These are phyloP conservation scores for Rhipidocladum racemiflorum DNA, from an alignment of 176 grass and related monocot species.

Conservation along the genomic window DNA sequence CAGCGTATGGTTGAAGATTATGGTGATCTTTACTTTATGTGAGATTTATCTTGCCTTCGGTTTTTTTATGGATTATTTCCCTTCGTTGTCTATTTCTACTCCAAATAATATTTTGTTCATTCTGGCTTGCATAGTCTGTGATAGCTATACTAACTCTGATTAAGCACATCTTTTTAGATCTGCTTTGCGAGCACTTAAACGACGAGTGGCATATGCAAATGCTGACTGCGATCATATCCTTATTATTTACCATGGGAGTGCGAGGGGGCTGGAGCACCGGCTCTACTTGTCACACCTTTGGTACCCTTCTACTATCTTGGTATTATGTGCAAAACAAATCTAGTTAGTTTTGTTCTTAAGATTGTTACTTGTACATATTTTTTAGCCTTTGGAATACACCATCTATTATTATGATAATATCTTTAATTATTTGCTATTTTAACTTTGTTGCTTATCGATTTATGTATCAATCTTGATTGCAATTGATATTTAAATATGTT, in stretches of 20 bases:
- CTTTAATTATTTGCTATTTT: too few species aligned
- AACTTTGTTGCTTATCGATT: too few species aligned
- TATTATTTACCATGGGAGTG: too few species aligned
- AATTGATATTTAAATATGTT: too few species aligned
- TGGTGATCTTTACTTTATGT: slow-evolving; percentile 72
- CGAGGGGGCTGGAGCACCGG: too few species aligned
- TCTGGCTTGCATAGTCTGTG: neutral
- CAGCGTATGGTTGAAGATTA: slow-evolving; percentile 80
- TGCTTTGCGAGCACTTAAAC: slow-evolving; percentile 64
- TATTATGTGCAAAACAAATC: too few species aligned
- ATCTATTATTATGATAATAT: too few species aligned
- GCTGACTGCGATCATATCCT: slow-evolving; percentile 90
- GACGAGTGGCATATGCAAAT: slow-evolving; percentile 75
- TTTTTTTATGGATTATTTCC: slow-evolving; percentile 15
- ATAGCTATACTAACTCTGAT: neutral
- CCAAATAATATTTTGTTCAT: neutral
- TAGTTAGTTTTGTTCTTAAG: too few species aligned
- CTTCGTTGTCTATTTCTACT: neutral
- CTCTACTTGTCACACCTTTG: neutral
- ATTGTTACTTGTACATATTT: too few species aligned
- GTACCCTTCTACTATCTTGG: too few species aligned
- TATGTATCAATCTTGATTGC: too few species aligned
- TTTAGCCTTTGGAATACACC: too few species aligned
- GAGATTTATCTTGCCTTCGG: slow-evolving; percentile 35
- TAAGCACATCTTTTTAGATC: slow-evolving; percentile 43